Evolutionary conservation across 2,329 filamentous ascomycete genomes (phyloP), one percentile per base, ranked within the genome.

Genomic region (Ceratocystis colombiana): DNA sequence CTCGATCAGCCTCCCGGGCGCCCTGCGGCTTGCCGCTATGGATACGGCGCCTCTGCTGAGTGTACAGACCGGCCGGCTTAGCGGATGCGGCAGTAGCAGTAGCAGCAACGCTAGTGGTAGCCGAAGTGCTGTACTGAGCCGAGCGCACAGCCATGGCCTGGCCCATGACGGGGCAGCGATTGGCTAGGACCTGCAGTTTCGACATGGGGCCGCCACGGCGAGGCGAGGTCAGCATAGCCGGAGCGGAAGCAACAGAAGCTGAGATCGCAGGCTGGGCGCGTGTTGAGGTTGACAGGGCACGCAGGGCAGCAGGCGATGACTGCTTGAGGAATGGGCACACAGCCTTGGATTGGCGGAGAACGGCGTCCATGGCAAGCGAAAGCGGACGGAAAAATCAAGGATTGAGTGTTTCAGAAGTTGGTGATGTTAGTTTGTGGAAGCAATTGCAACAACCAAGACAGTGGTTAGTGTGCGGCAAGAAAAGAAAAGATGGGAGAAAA

Each of bases 301-400:
- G 92, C 70, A 99, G 85, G 66, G 91, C 92, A 71, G 91, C 88
- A 71, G 93, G 90, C 46, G 92, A 93, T 45, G 94, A 93, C 79
- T 92, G 90, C 82, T 92, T 93, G 77, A 99, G 82, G 79, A 99
- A 99, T 66, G 94, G 94, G 79, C 94, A 99, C 87, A 99, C 88
- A 75, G 89, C 86, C 82, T 92, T 91, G 76, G 92, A 96, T 78
- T 97, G 92, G 77, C 90, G 90, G 73, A 97, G 86, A 72, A 96
- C 86, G 73, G 89, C 84, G 82, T 99, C 94, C 94, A 99, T 99
- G 73, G 69, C 61, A 62, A 50, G 22, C 8, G 33, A 46, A 15
- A 48, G 28, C 41, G 68, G 55, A 45, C 12, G 44, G 45, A 41
- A 46, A 20, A 62, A 61, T 53, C 15, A n/a, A 15, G 48, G 22